A percentile compares a stretch with the other conserved stretches of the same genome.
These are phyloP conservation scores for Colletotrichum truncatum DNA, from an alignment of 2,329 filamentous ascomycete genomes.

Conservation along the genomic window DNA sequence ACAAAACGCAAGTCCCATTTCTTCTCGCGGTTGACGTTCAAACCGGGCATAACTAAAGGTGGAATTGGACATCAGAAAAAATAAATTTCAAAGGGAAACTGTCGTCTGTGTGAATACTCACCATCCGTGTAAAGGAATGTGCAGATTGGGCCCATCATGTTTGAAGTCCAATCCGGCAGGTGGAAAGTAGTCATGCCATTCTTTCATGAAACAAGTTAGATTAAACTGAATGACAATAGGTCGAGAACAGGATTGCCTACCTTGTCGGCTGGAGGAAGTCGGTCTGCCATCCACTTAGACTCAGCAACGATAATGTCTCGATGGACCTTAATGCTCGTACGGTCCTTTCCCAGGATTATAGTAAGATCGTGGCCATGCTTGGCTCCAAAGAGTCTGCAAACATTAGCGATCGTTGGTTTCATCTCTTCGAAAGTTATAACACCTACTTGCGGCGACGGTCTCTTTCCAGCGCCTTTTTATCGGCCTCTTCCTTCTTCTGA, in stretches of 20 bases:
- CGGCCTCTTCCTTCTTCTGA: not conserved
- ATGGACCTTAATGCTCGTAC: slow-evolving; percentile 31
- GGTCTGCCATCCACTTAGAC: slow-evolving; percentile 45
- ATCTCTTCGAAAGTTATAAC: not conserved
- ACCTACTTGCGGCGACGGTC: slow-evolving; percentile 3
- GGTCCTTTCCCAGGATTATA: slow-evolving; percentile 4
- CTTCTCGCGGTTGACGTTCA: not conserved
- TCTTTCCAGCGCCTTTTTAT: not conserved
- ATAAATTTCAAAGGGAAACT: not conserved
- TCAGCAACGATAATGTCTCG: slow-evolving; percentile 43
- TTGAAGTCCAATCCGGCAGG: not conserved
- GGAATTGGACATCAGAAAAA: not conserved
- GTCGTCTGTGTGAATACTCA: slow-evolving; percentile 33
- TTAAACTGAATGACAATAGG: not conserved
- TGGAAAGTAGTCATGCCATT: slow-evolving; percentile 35
- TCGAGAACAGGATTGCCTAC: slow-evolving; percentile 31
- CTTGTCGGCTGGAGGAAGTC: slow-evolving; percentile 39
- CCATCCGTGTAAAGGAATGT: slow-evolving; percentile 46
- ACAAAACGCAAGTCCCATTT: slow-evolving; percentile 41
- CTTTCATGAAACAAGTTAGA: slow-evolving; percentile 30
- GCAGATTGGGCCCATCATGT: slow-evolving; percentile 34
- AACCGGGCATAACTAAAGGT: not conserved
- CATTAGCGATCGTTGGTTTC: not conserved
- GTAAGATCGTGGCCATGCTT: not conserved
- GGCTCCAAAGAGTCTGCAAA: not conserved